Evolutionary conservation across 345 rosid genomes (phyloP).

Genomic region (Populus ilicifolia): DNA sequence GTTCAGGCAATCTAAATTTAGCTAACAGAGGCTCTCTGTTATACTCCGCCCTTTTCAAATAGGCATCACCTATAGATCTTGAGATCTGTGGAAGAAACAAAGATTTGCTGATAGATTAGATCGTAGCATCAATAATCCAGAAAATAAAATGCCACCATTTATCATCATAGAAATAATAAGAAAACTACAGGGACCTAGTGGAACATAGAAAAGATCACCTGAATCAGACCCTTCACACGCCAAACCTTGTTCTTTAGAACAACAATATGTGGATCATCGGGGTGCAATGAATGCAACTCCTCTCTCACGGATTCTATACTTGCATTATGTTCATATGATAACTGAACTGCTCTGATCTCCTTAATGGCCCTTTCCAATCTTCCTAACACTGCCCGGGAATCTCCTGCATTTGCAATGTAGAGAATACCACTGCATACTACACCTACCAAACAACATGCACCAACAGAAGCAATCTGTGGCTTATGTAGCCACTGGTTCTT

Average conservation of each 20-base stretch:
- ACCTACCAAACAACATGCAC: slow-evolving; percentile 93
- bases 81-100: slow-evolving; percentile 52
- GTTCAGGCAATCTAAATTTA: slow-evolving; percentile 69
- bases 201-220: slow-evolving; percentile 37
- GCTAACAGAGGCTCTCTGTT: slow-evolving; percentile 77
- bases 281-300: slow-evolving; percentile 77
- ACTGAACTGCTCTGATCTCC: slow-evolving; percentile 77
- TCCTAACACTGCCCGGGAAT: slow-evolving; percentile 88
- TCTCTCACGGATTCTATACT: slow-evolving; percentile 84
- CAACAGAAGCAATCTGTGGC: slow-evolving; percentile 93
- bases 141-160: neutral
- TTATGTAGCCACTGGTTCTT: slow-evolving; percentile 56
- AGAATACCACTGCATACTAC: slow-evolving; percentile 66
- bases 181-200: neutral
- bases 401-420: slow-evolving; percentile 93
- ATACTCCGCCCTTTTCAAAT: slow-evolving; percentile 81
- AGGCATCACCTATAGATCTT: slow-evolving; percentile 95
- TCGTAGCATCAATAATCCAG: neutral
- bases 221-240: slow-evolving; percentile 98
- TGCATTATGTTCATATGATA: slow-evolving; percentile 89
- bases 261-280: slow-evolving; percentile 91
- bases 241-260: slow-evolving; percentile 90
- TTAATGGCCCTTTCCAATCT: slow-evolving; percentile 42
- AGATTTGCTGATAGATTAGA: slow-evolving; percentile 5
- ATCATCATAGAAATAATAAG: neutral